Conservation (phyloP, 208 protist species). For the Trypanosoma avium region DNA sequence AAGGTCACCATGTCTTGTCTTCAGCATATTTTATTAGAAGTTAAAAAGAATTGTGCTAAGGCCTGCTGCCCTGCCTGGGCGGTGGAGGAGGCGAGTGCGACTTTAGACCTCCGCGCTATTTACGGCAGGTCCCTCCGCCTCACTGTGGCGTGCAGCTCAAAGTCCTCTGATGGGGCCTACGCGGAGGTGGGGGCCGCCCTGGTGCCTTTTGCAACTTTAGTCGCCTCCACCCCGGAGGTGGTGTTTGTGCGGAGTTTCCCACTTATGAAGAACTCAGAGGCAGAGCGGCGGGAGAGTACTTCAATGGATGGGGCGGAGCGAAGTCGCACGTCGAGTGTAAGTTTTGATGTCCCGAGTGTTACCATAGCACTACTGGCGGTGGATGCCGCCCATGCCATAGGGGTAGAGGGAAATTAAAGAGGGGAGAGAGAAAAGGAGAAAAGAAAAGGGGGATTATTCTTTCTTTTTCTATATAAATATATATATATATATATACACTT, state of each 20-base stretch:
- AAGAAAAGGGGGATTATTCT: too few relatives aligned
- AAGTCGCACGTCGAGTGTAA: neutral
- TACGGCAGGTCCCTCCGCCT: slow-evolving; percentile 19
- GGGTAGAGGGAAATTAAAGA: slow-evolving; percentile 3
- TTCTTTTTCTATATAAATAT: neutral
- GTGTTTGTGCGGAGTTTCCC: slow-evolving; percentile 26
- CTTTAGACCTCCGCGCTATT: slow-evolving; percentile 34
- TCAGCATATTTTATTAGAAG: slow-evolving; percentile 38
- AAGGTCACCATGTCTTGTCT: slow-evolving; percentile 43
- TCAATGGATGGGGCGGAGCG: neutral
- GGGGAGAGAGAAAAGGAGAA: too few relatives aligned
- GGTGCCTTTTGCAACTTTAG: slow-evolving; percentile 25
- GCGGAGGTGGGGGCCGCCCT: slow-evolving; percentile 12
- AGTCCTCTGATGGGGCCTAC: neutral
- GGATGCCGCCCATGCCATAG: slow-evolving; percentile 8
- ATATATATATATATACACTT: neutral
- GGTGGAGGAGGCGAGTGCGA: slow-evolving; percentile 36
- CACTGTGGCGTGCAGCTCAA: slow-evolving; percentile 5
- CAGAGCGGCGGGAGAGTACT: neutral
- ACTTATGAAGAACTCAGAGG: neutral
- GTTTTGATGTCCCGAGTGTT: slow-evolving; percentile 23
- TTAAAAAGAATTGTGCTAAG: slow-evolving; percentile 32
- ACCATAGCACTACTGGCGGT: slow-evolving; percentile 51
- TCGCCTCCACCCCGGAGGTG: slow-evolving; percentile 10
- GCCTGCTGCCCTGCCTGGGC: slow-evolving; percentile 46